A percentile compares a stretch with the other conserved stretches of the same genome.
phyloP scores from a whole-genome alignment of 2,329 filamentous ascomycete species.

The Phaeosphaeriaceae sp. region DNA sequence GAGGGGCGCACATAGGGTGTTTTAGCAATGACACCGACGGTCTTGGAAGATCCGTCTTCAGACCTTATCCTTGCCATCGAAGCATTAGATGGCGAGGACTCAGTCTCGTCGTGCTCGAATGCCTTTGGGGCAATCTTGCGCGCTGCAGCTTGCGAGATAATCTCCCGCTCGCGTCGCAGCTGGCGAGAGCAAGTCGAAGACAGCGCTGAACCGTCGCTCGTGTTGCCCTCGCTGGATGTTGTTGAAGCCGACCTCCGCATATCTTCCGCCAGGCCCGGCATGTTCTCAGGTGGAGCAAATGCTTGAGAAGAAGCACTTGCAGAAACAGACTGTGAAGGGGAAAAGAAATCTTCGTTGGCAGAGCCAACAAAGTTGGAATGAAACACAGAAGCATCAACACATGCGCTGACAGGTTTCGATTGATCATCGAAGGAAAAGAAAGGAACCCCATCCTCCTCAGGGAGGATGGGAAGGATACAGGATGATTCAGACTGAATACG shows the following conservation, averaged over 20 bases:
- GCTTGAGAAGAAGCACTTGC: slow-evolving; percentile 37
- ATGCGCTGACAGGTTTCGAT: slow-evolving; percentile 42
- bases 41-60: slow-evolving; percentile 61
- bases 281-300: slow-evolving; percentile 40
- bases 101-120: slow-evolving; percentile 33
- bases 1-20: slow-evolving; percentile 68
- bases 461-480: slow-evolving; percentile 44
- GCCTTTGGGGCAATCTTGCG: slow-evolving; percentile 59
- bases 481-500: slow-evolving; percentile 52
- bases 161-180: slow-evolving; percentile 57
- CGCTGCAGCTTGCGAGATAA: slow-evolving; percentile 51
- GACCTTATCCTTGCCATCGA: slow-evolving; percentile 61
- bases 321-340: slow-evolving; percentile 33
- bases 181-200: slow-evolving; percentile 55
- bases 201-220: slow-evolving; percentile 54
- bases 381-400: slow-evolving; percentile 41
- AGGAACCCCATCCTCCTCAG: slow-evolving; percentile 46
- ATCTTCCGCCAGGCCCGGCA: slow-evolving; percentile 52
- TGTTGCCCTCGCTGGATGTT: slow-evolving; percentile 41
- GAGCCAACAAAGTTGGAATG: slow-evolving; percentile 38
- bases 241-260: slow-evolving; percentile 59
- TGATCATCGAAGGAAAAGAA: slow-evolving; percentile 43
- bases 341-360: slow-evolving; percentile 48
- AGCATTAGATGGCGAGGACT: slow-evolving; percentile 47
- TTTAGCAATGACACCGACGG: slow-evolving; percentile 60